Percentiles rank a stretch among this genome's conserved stretches.
Conservation (phyloP, 768 basidiomycete species). For the Daedaleopsis nitida region DNA sequence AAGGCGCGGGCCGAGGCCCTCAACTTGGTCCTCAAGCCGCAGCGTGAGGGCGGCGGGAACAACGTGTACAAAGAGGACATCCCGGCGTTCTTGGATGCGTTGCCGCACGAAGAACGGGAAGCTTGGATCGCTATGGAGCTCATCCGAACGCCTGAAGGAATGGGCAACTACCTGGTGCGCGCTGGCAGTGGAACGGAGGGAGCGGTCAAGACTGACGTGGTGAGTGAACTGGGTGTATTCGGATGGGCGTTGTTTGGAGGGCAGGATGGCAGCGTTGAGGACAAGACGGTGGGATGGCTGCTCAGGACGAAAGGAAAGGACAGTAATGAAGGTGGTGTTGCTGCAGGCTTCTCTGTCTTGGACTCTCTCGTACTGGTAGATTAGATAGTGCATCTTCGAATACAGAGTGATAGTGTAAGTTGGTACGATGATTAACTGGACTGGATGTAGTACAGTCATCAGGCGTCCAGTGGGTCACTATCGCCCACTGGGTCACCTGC, state of each 20-base stretch:
- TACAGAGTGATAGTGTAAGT: not conserved
- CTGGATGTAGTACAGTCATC: not conserved
- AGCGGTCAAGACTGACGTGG: constrained; percentile 62
- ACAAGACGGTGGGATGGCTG: constrained; percentile 79
- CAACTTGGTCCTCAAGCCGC: constrained; percentile 88
- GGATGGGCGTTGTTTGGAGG: constrained; percentile 82
- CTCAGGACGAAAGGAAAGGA: constrained; percentile 89
- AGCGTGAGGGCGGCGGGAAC: constrained; percentile 97
- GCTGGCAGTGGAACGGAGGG: constrained; percentile 53
- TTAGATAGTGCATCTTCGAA: not conserved
- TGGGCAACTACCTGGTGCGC: constrained; percentile 76
- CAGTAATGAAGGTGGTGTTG: constrained; percentile 86
- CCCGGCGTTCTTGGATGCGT: constrained; percentile 66
- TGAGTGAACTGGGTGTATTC: constrained; percentile 91
- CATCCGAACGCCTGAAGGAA: constrained; percentile 73
- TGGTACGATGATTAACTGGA: not conserved
- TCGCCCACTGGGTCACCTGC: too few relatives aligned
- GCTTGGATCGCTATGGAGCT: constrained; percentile 98
- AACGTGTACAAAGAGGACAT: constrained; percentile 90
- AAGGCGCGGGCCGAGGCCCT: constrained; percentile 52
- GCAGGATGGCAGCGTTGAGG: constrained; percentile 44
- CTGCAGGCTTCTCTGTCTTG: constrained; percentile 52
- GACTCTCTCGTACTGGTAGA: constrained; percentile 45
- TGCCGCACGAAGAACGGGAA: constrained; percentile 62
- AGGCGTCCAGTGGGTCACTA: too few relatives aligned